A percentile compares a stretch with the other conserved stretches of the same genome.
Evolutionary conservation across 345 rosid genomes (phyloP).

Genomic region (Citrus trifoliata): DNA sequence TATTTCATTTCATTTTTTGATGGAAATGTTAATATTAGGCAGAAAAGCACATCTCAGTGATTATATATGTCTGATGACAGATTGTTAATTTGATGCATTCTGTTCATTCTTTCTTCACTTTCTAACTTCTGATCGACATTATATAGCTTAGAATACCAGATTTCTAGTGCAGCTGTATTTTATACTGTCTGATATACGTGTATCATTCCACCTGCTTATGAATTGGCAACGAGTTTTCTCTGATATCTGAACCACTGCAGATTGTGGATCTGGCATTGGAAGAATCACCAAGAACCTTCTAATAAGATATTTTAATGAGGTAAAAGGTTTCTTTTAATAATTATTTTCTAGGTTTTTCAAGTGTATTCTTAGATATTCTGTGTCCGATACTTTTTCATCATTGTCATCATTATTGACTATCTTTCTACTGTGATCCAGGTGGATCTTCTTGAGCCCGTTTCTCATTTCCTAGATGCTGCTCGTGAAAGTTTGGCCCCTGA

Average conservation of each 20-base stretch:
- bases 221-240: background rate
- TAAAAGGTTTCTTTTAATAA: slow-evolving; percentile 14
- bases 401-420: background rate
- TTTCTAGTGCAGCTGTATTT: background rate
- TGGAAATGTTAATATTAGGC: background rate
- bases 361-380: background rate
- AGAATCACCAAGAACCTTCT: slow-evolving; percentile 89
- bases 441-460: slow-evolving; percentile 97
- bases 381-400: background rate
- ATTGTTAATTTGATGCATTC: background rate
- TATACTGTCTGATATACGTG: background rate
- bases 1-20: background rate
- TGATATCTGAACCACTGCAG: slow-evolving; percentile 38
- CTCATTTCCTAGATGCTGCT: slow-evolving; percentile 83
- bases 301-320: slow-evolving; percentile 82
- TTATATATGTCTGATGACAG: background rate
- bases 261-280: slow-evolving; percentile 96
- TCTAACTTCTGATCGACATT: background rate
- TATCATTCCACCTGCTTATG: background rate
- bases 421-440: slow-evolving; percentile 40
- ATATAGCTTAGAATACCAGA: background rate
- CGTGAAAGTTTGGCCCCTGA: slow-evolving; percentile 61
- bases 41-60: background rate
- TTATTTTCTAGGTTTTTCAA: background rate
- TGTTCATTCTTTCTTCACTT: background rate